Conservation (phyloP, 495 filamentous ascomycete genomes). For the Hyphodiscus hymeniophilus region DNA sequence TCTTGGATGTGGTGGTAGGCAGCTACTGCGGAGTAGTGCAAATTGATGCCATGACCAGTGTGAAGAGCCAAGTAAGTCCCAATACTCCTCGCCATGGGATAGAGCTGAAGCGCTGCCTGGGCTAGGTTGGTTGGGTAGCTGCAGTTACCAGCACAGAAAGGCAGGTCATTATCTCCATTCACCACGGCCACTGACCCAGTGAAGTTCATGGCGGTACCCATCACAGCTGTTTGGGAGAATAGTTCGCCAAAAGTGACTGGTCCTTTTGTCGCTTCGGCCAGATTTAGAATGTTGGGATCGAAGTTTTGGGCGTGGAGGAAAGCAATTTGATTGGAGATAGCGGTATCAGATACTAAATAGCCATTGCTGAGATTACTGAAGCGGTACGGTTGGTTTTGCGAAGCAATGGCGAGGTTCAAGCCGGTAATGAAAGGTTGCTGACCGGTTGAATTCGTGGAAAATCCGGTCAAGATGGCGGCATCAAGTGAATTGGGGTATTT, state of each 20-base stretch:
- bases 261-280: neutral
- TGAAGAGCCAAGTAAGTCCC: too few species aligned
- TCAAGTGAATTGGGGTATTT: conserved; percentile 18
- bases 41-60: too few species aligned
- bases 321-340: neutral
- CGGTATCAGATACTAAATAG: conserved; percentile 3
- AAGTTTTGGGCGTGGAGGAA: conserved; percentile 5
- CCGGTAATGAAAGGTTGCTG: neutral
- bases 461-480: conserved; percentile 19
- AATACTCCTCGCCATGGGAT: too few species aligned
- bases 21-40: too few species aligned
- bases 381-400: neutral
- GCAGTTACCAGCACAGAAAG: too few species aligned
- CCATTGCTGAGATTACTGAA: neutral
- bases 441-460: conserved; percentile 2
- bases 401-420: neutral
- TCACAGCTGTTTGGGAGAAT: neutral
- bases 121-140: too few species aligned
- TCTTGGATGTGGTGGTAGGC: too few species aligned
- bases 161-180: conserved; percentile 7
- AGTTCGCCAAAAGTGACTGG: conserved; percentile 9
- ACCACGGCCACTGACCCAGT: conserved; percentile 1
- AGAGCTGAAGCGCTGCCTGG: too few species aligned
- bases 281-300: conserved; percentile 1
- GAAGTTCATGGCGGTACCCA: neutral